These are phyloP conservation scores for Fusarium tanahbumbuense DNA, from an alignment of 2,329 filamentous ascomycete species.

Conservation along the genomic window DNA sequence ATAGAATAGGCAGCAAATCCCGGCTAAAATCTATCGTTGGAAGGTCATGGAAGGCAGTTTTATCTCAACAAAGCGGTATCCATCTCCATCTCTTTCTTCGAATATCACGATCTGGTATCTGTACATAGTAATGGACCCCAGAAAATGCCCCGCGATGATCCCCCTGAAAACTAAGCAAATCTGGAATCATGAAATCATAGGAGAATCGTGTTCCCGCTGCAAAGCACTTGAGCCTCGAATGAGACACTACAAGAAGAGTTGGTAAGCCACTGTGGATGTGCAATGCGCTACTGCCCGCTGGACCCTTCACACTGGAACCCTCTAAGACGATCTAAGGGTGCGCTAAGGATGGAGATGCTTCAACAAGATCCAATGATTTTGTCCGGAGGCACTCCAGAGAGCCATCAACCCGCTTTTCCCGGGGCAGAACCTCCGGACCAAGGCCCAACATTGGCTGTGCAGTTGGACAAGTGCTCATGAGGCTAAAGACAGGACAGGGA, in stretches of 20 bases:
- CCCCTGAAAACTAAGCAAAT: constrained; percentile 26
- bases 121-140: background rate
- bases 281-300: constrained; percentile 27
- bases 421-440: constrained; percentile 31
- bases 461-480: background rate
- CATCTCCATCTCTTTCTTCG: background rate
- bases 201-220: constrained; percentile 11
- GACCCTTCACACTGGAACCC: constrained; percentile 33
- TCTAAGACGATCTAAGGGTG: constrained; percentile 4
- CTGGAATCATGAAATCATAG: constrained; percentile 16
- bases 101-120: background rate
- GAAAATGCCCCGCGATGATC: constrained; percentile 19
- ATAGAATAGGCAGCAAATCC: background rate
- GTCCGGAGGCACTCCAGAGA: constrained; percentile 3
- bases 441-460: background rate
- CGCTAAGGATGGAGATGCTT: constrained; percentile 11
- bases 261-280: constrained; percentile 22
- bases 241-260: constrained; percentile 16
- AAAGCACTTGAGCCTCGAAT: constrained; percentile 8
- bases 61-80: background rate
- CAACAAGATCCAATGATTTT: background rate
- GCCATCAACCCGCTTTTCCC: constrained; percentile 1
- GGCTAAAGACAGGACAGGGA: constrained; percentile 18
- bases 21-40: background rate
- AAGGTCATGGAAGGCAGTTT: background rate